A percentile compares a stretch with the other conserved stretches of the same genome.
These are phyloP conservation scores for Madurella mycetomatis DNA, from an alignment of 2,329 filamentous ascomycete genomes.

Conservation along the genomic window DNA sequence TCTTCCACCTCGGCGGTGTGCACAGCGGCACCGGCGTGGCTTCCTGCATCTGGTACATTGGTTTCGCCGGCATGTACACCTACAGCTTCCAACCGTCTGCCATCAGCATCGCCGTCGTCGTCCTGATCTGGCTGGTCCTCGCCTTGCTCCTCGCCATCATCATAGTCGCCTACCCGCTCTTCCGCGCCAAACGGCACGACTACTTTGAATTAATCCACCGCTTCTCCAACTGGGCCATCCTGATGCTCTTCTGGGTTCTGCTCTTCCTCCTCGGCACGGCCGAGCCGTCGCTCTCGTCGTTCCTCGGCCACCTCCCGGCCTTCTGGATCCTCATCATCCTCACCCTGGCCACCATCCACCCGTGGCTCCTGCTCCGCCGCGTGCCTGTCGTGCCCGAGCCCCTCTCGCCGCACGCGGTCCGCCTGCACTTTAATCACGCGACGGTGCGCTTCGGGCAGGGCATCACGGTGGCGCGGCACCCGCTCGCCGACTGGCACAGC, in stretches of 20 bases:
- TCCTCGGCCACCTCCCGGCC: conserved; percentile 38
- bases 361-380: conserved; percentile 59
- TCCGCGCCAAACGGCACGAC: conserved; percentile 62
- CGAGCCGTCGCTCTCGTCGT: conserved; percentile 25
- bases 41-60: conserved; percentile 47
- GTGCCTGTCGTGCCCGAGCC: conserved; percentile 51
- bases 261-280: conserved; percentile 33
- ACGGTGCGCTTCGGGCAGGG: conserved; percentile 45
- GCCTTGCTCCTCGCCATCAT: conserved; percentile 58
- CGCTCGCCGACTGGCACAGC: conserved; percentile 56
- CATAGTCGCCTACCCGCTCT: conserved; percentile 56
- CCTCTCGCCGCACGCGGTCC: conserved; percentile 59
- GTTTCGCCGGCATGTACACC: conserved; percentile 38
- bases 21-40: conserved; percentile 48
- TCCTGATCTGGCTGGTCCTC: conserved; percentile 53
- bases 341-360: conserved; percentile 53
- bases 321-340: conserved; percentile 57
- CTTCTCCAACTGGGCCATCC: conserved; percentile 65
- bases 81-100: conserved; percentile 31
- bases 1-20: conserved; percentile 50
- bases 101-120: conserved; percentile 33
- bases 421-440: conserved; percentile 53
- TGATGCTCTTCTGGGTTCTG: conserved; percentile 37
- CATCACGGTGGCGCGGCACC: conserved; percentile 49
- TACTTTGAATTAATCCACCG: conserved; percentile 67